Base-by-base conservation (phyloP, 768 basidiomycete species). In the Hemileccinum impolitum region DNA sequence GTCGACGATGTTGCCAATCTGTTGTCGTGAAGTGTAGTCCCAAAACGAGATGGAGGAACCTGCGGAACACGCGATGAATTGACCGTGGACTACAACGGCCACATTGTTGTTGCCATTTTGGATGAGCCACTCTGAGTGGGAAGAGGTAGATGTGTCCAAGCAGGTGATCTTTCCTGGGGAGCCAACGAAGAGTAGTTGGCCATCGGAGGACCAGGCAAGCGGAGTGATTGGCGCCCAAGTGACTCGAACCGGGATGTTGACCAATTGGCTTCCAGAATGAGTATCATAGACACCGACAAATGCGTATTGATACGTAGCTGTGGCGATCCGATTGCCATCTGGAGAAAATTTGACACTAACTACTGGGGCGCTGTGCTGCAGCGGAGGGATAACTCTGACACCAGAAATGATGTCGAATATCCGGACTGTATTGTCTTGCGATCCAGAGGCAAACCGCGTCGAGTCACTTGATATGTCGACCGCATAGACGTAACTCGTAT, bases 41-140 rank as follows among this genome's bases (percentile, higher is more conserved):
- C 49, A 54, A 17, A 54, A 44, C 8, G 45, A 47, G 30, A 54
- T 37, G 2, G 41, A 47, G 6, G 45, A 43, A 13, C 49, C 40
- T 21, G 45, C 36, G 11, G 35, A 19, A 43, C 18, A 43, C 4
- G 41, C 48, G 6, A 49, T 38, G 19, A 43, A 38, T 25, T 6
- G 36, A 11, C 45, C 41, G 21, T 42, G 38, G 12, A 28, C 44
- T 19, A 37, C 36, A 13, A 50, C 26, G 4, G 40, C 43, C 23
- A 9, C 37, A 25, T 32, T 40, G 28, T 4, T 6, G 6, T 39
- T 17, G 32, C 7, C 12, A 14, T 34, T 32, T 6, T 50, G 45
- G 8, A 46, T 46, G 23, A 34, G 12, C 52, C 52, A 53, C 8
- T 42, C 39, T 11, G n/a, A 13, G 37, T 13, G 37, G 11, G 37